Evolutionary conservation across 208 protist genomes (phyloP).

Genomic region (Herpetomonas samuelpessoai): DNA sequence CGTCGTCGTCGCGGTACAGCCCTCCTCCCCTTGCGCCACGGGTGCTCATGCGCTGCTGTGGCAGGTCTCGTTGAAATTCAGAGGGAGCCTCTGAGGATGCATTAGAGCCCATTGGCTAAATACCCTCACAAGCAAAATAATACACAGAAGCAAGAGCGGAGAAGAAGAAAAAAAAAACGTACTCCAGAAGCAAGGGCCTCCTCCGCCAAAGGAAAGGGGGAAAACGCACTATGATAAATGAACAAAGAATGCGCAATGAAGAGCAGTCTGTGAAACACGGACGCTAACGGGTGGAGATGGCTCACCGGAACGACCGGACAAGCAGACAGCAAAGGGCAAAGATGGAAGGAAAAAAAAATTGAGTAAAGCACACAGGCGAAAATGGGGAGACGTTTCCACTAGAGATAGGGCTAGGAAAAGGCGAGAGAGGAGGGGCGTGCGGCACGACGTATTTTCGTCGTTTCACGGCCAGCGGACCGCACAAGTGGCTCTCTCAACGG

Average conservation of each 20-base stretch:
- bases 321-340: conserved; percentile 16
- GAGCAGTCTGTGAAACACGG: neutral
- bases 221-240: conserved; percentile 3
- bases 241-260: conserved; percentile 4
- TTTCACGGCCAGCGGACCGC: too few species aligned
- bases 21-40: too few species aligned
- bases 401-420: neutral
- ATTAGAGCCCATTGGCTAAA: too few species aligned
- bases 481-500: too few species aligned
- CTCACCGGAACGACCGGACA: neutral
- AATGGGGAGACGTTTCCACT: conserved; percentile 9
- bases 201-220: neutral
- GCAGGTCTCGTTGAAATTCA: too few species aligned
- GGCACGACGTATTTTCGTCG: too few species aligned
- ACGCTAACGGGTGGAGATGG: neutral
- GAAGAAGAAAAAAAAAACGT: conserved; percentile 9
- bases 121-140: too few species aligned
- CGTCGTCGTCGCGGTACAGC: too few species aligned
- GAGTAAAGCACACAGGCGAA: neutral
- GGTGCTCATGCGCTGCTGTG: too few species aligned
- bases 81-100: too few species aligned
- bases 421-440: too few species aligned
- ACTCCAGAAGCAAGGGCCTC: neutral
- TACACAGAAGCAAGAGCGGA: too few species aligned
- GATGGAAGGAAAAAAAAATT: conserved; percentile 1